Conservation (phyloP, 176 grass and related monocot genomes). For the Oryza brachyantha region DNA sequence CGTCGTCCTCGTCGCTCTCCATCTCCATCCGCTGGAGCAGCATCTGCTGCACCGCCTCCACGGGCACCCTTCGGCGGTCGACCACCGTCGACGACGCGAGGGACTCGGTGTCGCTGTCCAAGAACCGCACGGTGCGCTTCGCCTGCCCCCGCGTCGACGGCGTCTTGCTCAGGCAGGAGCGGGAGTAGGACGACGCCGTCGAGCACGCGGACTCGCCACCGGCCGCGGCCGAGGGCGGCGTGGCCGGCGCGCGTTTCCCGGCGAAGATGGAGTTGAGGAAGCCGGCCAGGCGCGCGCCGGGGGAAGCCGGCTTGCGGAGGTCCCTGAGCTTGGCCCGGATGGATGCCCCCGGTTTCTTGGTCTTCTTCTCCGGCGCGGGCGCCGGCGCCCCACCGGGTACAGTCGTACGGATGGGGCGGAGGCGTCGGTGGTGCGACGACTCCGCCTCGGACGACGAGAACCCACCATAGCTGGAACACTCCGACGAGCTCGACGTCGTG, state of each 20-base stretch:
- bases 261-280: slow-evolving; percentile 87
- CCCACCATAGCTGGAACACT: slow-evolving; percentile 86
- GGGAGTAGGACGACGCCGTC: slow-evolving; percentile 69
- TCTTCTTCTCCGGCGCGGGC: slow-evolving; percentile 53
- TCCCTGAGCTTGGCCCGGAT: slow-evolving; percentile 76
- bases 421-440: slow-evolving; percentile 46
- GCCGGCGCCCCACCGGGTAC: background rate
- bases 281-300: slow-evolving; percentile 66
- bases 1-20: slow-evolving; percentile 73
- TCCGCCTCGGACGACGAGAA: slow-evolving; percentile 97
- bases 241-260: slow-evolving; percentile 31
- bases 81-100: background rate
- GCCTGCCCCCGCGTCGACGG: slow-evolving; percentile 59
- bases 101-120: slow-evolving; percentile 43
- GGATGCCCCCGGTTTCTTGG: slow-evolving; percentile 46
- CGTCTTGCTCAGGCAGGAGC: slow-evolving; percentile 93
- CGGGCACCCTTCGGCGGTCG: slow-evolving; percentile 35
- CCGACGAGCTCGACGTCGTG: slow-evolving; percentile 91
- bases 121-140: slow-evolving; percentile 80
- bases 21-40: slow-evolving; percentile 52
- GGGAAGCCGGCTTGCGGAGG: slow-evolving; percentile 76
- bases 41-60: slow-evolving; percentile 55
- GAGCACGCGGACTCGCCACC: slow-evolving; percentile 64
- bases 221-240: slow-evolving; percentile 8
- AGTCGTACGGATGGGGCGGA: slow-evolving; percentile 45